These are phyloP conservation scores for Russula emetica DNA, from an alignment of 768 basidiomycete genomes.

Conservation along the genomic window DNA sequence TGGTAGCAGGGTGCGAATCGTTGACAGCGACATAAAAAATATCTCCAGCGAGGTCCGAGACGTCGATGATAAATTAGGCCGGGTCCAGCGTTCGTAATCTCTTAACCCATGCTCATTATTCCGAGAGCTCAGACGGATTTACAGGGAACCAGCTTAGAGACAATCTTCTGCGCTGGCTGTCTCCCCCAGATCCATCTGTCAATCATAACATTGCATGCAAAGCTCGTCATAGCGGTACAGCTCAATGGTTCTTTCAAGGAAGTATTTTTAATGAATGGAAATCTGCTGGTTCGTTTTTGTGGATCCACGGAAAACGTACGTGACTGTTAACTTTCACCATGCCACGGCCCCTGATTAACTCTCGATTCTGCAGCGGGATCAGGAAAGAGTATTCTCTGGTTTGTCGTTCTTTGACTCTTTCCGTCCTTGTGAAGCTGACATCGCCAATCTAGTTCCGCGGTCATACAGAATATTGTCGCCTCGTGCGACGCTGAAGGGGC, in stretches of 20 bases:
- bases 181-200: neutral
- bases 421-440: neutral
- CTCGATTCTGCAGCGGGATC: neutral
- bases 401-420: neutral
- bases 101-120: neutral
- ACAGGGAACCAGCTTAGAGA: neutral
- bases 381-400: constrained; percentile 13
- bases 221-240: neutral
- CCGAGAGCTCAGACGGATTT: neutral
- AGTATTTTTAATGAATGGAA: neutral
- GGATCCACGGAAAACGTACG: constrained; percentile 2
- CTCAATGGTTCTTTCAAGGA: constrained; percentile 2
- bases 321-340: neutral
- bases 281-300: neutral
- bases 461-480: constrained; percentile 3
- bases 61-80: neutral
- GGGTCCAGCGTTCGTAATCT: neutral
- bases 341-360: neutral
- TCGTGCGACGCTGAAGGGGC: neutral
- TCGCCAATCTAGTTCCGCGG: neutral
- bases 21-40: too few species aligned
- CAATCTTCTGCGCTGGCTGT: neutral
- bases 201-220: neutral
- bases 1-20: neutral
- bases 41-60: neutral